A percentile compares a stretch with the other conserved stretches of the same genome.
phyloP scores from a whole-genome alignment of 2,329 filamentous ascomycete genomes.

The Didymella pomorum region DNA sequence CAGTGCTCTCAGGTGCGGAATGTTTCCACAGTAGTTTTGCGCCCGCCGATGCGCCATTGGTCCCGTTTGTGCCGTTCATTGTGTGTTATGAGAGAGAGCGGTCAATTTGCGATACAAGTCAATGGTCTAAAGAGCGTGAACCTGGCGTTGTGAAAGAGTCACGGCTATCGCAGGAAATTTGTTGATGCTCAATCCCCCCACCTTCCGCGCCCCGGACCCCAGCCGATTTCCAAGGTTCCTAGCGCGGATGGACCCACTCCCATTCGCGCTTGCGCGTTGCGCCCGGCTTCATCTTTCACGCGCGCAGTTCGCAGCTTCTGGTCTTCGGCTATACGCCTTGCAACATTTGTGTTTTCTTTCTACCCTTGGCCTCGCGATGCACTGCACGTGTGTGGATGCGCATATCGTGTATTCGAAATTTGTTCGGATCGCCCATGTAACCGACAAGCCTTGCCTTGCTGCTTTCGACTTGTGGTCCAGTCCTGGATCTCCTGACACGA shows the following conservation, averaged over 20 bases:
- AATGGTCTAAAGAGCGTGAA: not conserved
- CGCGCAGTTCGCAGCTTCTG: not conserved
- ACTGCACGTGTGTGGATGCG: not conserved
- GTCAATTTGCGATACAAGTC: not conserved
- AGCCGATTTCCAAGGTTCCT: not conserved
- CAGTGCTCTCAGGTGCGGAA: conserved; percentile 69
- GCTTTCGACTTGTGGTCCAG: not conserved
- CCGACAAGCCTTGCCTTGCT: not conserved
- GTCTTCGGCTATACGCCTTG: not conserved
- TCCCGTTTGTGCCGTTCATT: conserved; percentile 27
- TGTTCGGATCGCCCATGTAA: not conserved
- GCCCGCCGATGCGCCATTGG: conserved; percentile 34
- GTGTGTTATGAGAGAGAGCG: not conserved
- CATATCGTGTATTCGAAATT: not conserved
- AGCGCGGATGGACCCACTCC: not conserved
- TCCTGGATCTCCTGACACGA: not conserved
- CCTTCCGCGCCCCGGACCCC: not conserved
- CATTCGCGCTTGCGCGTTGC: too few species aligned
- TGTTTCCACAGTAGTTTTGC: conserved; percentile 70
- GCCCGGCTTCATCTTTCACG: too few species aligned
- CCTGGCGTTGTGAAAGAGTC: not conserved
- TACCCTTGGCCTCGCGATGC: not conserved
- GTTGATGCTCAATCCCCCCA: conserved; percentile 11
- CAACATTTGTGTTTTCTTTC: not conserved
- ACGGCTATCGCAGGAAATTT: conserved; percentile 21